A percentile compares a stretch with the other conserved stretches of the same genome.
These are phyloP conservation scores for Zygosaccharomyces lentus DNA, from an alignment of 805 yeast genomes.

Conservation along the genomic window DNA sequence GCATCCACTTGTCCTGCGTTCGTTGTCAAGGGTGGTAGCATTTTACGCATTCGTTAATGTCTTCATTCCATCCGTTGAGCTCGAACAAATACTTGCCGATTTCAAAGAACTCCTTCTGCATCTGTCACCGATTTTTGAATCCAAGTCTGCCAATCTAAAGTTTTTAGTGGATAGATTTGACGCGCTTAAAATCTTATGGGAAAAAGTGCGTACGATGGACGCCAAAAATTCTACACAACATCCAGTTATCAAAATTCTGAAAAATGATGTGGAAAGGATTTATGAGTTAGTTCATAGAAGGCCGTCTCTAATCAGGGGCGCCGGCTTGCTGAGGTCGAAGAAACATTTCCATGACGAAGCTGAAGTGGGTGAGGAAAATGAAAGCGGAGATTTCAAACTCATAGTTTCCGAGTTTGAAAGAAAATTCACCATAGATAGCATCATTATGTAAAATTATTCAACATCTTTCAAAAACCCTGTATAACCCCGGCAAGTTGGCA, in stretches of 20 bases:
- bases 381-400: constrained; percentile 14
- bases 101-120: constrained; percentile 20
- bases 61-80: constrained; percentile 17
- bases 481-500: constrained; percentile 87
- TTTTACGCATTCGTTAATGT: constrained; percentile 29
- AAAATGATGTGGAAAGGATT: constrained; percentile 23
- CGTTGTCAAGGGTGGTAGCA: constrained; percentile 19
- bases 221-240: constrained; percentile 18
- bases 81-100: constrained; percentile 21
- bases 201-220: constrained; percentile 21
- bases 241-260: constrained; percentile 28
- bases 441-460: constrained; percentile 25
- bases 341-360: constrained; percentile 1
- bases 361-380: constrained; percentile 4
- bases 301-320: constrained; percentile 13
- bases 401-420: constrained; percentile 22
- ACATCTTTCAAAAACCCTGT: constrained; percentile 90
- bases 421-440: constrained; percentile 16
- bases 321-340: constrained; percentile 1
- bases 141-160: constrained; percentile 12
- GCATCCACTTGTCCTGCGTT: constrained; percentile 23
- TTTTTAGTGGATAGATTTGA: constrained; percentile 20
- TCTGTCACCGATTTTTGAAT: constrained; percentile 16
- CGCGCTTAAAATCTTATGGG: constrained; percentile 23
- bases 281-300: constrained; percentile 5